Percentiles rank a stretch among this genome's conserved stretches.
Conservation (phyloP, 495 filamentous ascomycete genomes). For the Copromyces sp. region DNA sequence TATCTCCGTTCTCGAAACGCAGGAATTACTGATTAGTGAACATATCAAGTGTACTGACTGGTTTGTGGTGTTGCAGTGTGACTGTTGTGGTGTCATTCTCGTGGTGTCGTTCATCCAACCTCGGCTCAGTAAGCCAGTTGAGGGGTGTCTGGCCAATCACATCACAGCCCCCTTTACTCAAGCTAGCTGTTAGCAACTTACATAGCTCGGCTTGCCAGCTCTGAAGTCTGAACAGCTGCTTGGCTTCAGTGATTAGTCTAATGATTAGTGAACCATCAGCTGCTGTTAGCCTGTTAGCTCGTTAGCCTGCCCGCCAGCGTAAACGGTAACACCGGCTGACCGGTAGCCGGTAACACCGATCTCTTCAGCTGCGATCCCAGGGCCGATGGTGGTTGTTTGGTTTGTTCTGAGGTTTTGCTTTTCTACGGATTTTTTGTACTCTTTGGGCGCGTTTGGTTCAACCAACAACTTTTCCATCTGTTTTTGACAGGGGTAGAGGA, state of each 20-base stretch:
- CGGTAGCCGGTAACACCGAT: background rate
- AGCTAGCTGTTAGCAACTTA: background rate
- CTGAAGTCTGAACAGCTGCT: background rate
- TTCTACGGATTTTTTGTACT: background rate
- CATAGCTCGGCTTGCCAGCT: background rate
- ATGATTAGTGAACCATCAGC: background rate
- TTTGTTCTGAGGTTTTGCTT: background rate
- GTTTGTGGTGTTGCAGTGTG: background rate
- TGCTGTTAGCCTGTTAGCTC: background rate
- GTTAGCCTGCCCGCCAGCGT: background rate
- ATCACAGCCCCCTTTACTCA: background rate
- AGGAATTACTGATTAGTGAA: background rate
- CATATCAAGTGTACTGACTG: background rate
- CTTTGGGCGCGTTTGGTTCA: no score
- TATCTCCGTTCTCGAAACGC: background rate
- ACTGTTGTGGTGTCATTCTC: background rate
- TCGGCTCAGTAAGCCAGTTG: background rate
- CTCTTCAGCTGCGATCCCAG: background rate
- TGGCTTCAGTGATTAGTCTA: background rate
- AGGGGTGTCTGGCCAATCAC: background rate
- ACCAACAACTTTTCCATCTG: no score
- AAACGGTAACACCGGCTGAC: background rate
- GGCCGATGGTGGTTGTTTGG: background rate
- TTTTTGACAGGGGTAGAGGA: no score
- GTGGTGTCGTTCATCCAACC: background rate